These are phyloP conservation scores for Orbilia brochopaga DNA, from an alignment of 2,329 filamentous ascomycete species.

Conservation along the genomic window DNA sequence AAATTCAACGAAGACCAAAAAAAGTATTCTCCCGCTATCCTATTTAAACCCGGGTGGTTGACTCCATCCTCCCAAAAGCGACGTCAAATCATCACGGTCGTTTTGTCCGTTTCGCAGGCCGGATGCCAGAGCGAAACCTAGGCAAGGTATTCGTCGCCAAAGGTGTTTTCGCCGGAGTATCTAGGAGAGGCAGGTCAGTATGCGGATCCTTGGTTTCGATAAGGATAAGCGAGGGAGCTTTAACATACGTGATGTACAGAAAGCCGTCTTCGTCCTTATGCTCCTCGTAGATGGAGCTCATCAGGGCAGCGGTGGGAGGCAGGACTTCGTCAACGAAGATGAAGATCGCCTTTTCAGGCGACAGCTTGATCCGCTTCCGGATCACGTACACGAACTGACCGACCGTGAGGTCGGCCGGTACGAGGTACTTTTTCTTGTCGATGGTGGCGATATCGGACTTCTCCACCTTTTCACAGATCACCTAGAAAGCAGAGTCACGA, in stretches of 20 bases:
- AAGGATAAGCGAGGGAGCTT: not conserved
- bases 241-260: conserved; percentile 88
- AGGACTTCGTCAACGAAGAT: conserved; percentile 99
- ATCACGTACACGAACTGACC: conserved; percentile 99
- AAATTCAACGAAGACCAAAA: conserved; percentile 23
- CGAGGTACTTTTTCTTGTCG: conserved; percentile 99
- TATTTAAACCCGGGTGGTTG: conserved; percentile 22
- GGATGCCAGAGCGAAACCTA: conserved; percentile 52
- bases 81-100: conserved; percentile 29
- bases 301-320: conserved; percentile 92
- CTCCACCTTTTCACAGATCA: conserved; percentile 99
- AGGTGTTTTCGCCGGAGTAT: conserved; percentile 99
- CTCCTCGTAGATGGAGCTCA: conserved; percentile 99
- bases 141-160: conserved; percentile 64
- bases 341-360: conserved; percentile 99
- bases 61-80: conserved; percentile 12
- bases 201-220: conserved; percentile 42
- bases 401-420: conserved; percentile 95
- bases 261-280: conserved; percentile 85
- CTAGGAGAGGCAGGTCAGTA: conserved; percentile 58
- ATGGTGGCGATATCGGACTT: conserved; percentile 99
- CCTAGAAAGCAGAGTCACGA: conserved; percentile 64
- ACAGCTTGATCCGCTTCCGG: conserved; percentile 99
- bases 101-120: conserved; percentile 16
- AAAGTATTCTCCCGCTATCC: conserved; percentile 37